phyloP scores from a whole-genome alignment of 2,329 filamentous ascomycete species.

The Venturia pyrina region DNA sequence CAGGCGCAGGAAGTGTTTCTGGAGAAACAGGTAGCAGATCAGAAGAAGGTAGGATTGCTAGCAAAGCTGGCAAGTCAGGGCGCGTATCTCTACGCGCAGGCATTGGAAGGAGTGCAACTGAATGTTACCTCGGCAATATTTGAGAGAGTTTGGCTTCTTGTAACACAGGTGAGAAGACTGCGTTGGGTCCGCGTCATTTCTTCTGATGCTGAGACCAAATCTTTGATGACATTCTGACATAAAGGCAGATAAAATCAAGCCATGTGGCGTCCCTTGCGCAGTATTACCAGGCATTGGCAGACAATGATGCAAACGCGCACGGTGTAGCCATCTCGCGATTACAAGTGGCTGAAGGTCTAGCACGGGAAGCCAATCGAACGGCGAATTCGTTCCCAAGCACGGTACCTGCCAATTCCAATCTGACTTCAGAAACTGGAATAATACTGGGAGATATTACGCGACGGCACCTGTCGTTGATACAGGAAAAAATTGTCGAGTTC shows the following conservation, averaged over 20 bases:
- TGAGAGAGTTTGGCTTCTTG: conserved; percentile 82
- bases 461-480: conserved; percentile 67
- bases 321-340: conserved; percentile 76
- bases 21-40: conserved; percentile 87
- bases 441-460: conserved; percentile 73
- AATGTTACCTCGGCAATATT: conserved; percentile 87
- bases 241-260: conserved; percentile 60
- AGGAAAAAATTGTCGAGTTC: conserved; percentile 67
- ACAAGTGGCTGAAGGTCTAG: conserved; percentile 67
- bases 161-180: conserved; percentile 58
- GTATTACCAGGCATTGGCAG: conserved; percentile 85
- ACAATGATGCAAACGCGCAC: conserved; percentile 80
- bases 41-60: conserved; percentile 83
- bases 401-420: conserved; percentile 70
- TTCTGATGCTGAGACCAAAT: background rate
- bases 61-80: conserved; percentile 92
- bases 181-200: background rate
- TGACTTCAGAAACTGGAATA: conserved; percentile 67
- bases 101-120: conserved; percentile 81
- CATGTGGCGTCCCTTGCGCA: conserved; percentile 80
- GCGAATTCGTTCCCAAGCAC: conserved; percentile 73
- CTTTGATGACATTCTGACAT: conserved; percentile 26
- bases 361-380: conserved; percentile 66
- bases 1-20: conserved; percentile 96
- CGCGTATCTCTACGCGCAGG: conserved; percentile 77